Percentiles rank a stretch among this genome's conserved stretches.
Evolutionary conservation across 1,139 yeast species (phyloP).

Genomic region (Protomyces inundatus): DNA sequence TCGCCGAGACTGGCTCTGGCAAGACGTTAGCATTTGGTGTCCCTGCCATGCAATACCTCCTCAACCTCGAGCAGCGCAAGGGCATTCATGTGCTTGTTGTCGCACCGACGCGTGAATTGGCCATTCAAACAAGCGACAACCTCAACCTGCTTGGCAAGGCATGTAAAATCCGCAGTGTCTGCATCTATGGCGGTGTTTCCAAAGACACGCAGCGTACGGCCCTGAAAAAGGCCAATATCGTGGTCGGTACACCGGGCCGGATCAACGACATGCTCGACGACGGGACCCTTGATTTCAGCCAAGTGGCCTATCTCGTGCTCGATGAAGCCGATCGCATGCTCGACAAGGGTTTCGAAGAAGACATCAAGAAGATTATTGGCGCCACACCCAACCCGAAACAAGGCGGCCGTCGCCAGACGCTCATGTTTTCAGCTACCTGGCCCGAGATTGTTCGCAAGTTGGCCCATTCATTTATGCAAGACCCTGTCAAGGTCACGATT

Average conservation of each 20-base stretch:
- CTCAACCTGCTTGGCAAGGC: constrained; percentile 57
- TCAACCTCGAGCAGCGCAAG: constrained; percentile 34
- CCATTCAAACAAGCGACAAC: constrained; percentile 77
- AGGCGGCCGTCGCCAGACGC: constrained; percentile 58
- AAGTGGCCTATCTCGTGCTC: constrained; percentile 71
- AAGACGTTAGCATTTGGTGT: constrained; percentile 97
- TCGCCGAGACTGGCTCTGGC: constrained; percentile 98
- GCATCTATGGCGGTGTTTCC: constrained; percentile 96
- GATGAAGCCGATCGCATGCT: constrained; percentile 99
- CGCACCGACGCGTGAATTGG: constrained; percentile 96
- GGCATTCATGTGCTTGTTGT: constrained; percentile 75
- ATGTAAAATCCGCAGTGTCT: constrained; percentile 64
- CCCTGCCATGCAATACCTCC: constrained; percentile 79
- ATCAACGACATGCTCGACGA: constrained; percentile 85
- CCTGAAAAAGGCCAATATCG: constrained; percentile 61
- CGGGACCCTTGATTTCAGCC: constrained; percentile 66
- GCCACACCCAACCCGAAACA: constrained; percentile 43
- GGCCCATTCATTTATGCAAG: constrained; percentile 73
- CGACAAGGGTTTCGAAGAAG: constrained; percentile 95
- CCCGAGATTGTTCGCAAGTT: constrained; percentile 88
- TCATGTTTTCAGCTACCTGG: constrained; percentile 89
- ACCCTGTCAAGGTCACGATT: constrained; percentile 81
- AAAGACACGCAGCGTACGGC: constrained; percentile 75
- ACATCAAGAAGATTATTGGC: constrained; percentile 73
- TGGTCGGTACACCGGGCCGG: constrained; percentile 97